Base-by-base conservation (phyloP, 129 eudicot genomes). In the Escallonia rubra region DNA sequence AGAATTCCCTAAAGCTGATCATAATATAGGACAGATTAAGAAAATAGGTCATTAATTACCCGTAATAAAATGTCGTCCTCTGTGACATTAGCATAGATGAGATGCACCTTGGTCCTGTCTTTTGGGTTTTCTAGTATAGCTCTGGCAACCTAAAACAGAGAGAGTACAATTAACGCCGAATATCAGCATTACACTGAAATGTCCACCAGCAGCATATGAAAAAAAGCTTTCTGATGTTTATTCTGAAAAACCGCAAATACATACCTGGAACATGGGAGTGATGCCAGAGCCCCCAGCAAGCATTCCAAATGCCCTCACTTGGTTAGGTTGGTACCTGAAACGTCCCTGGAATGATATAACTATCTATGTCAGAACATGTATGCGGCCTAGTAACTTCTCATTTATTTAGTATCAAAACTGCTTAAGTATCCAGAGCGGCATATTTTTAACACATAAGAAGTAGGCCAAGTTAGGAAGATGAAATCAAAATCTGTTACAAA, bases 261-360 rank as follows among this genome's bases (percentile, higher is more conserved):
- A 65, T 11, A 87, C 98, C 98, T 92, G 98, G 76, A 89, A 93
- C 96, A 93, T 93, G 61, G 98, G 98, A 16, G 98, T 93, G 70
- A 93, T 93, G 61, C 98, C 98, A 41, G 98, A 86, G 4, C 98
- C 98, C 10, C 98, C 98, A 74, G 98, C 96, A 81, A 93, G 79
- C 98, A 93, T 93, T 67, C 98, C 98, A 43, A 93, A 93, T 43
- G 95, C 96, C 75, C 88, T 82, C 55, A 89, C 98, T 78, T 93
- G 84, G 9, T 86, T 84, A 65, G 95, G 92, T 76, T 84, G 92
- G 78, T 93, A 93, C 91, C 49, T 93, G 70, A 93, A 90, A 44
- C 88, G 85, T 4, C 95, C 95, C 95, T 87, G 54, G 13, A 23
- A 23, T 1, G 34, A 76, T 5, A 71, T 23, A 53, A 12, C 40